Conservation (phyloP, 208 protist species). For the Angomonas desouzai region DNA sequence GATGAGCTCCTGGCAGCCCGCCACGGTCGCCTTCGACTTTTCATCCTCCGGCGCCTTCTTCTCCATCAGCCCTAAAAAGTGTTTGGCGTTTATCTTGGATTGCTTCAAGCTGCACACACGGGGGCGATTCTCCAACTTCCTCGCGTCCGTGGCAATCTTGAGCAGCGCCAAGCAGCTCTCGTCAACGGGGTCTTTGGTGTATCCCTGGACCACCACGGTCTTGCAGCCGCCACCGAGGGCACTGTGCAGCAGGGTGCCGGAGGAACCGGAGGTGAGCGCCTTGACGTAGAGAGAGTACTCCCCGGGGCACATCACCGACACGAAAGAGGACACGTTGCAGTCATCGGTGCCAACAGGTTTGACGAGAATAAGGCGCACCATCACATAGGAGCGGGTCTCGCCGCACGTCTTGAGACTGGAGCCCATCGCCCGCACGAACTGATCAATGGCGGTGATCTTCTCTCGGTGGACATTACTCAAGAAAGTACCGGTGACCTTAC, state of each 20-base stretch:
- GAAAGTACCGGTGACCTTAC: conserved; percentile 31
- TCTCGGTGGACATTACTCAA: conserved; percentile 27
- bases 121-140: conserved; percentile 19
- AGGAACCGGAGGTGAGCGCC: conserved; percentile 2
- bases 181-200: conserved; percentile 26
- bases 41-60: conserved; percentile 25
- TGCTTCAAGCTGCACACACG: conserved; percentile 31
- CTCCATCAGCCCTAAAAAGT: conserved; percentile 16
- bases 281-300: conserved; percentile 27
- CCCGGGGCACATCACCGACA: conserved; percentile 26
- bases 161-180: conserved; percentile 27
- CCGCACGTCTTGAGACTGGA: conserved; percentile 28
- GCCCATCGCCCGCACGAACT: conserved; percentile 29
- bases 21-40: conserved; percentile 18
- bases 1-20: conserved; percentile 23
- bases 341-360: conserved; percentile 19
- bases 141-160: conserved; percentile 21
- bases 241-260: conserved; percentile 17
- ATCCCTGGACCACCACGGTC: conserved; percentile 21
- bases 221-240: conserved; percentile 22
- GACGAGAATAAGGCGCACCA: conserved; percentile 39
- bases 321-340: conserved; percentile 41
- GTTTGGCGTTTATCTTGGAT: conserved; percentile 22
- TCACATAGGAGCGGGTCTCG: conserved; percentile 30
- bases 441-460: conserved; percentile 18